A percentile compares a stretch with the other conserved stretches of the same genome.
phyloP scores from a whole-genome alignment of 1,284 basidiomycete genomes.

The Apiotrichum siamense region DNA sequence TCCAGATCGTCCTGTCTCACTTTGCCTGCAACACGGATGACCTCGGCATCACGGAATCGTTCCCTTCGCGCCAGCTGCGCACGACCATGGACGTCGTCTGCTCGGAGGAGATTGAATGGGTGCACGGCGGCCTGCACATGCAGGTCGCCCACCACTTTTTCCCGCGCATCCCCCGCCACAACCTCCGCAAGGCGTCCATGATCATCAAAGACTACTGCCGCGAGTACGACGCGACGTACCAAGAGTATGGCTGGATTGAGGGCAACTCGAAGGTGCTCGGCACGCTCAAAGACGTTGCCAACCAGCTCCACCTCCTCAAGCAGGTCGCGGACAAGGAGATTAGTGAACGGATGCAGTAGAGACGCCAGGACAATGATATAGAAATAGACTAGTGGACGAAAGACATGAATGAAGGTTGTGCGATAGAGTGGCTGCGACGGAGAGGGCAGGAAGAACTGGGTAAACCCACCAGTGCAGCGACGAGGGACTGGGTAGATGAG shows the following conservation, averaged over 20 bases:
- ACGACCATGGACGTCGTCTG: constrained; percentile 96
- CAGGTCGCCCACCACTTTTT: constrained; percentile 98
- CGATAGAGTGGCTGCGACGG: too few species aligned
- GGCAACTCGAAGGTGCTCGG: constrained; percentile 53
- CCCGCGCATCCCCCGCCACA: constrained; percentile 90
- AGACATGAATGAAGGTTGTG: too few species aligned
- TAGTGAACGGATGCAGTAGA: constrained; percentile 21
- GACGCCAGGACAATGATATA: background rate
- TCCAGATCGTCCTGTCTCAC: constrained; percentile 88
- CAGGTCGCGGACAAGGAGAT: constrained; percentile 46
- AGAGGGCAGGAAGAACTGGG: too few species aligned
- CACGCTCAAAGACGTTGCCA: constrained; percentile 44
- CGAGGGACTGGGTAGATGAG: too few species aligned
- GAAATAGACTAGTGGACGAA: too few species aligned
- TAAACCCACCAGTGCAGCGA: too few species aligned
- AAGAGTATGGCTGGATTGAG: constrained; percentile 79
- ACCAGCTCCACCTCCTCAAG: constrained; percentile 44
- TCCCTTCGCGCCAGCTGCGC: constrained; percentile 85
- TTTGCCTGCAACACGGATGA: constrained; percentile 93
- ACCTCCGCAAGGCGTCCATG: constrained; percentile 70
- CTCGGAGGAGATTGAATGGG: constrained; percentile 70
- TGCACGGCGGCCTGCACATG: constrained; percentile 88
- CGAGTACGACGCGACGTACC: constrained; percentile 77
- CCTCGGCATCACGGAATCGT: constrained; percentile 83
- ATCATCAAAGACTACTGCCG: constrained; percentile 79